phyloP scores from a whole-genome alignment of 345 rosid species.

The Salix arbutifolia region DNA sequence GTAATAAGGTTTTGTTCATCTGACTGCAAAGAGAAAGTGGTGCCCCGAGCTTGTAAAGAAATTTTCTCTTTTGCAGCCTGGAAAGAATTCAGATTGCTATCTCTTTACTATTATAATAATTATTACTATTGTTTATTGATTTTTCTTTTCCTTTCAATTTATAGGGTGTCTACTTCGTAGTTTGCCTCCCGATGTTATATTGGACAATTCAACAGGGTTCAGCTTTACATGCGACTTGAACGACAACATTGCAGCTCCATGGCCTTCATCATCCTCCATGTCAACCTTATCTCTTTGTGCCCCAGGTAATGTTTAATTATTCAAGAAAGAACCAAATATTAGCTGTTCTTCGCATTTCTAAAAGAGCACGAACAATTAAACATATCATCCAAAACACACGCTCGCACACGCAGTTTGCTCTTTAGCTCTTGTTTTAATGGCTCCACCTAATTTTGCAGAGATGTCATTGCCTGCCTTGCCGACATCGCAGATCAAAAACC shows the following conservation, averaged over 20 bases:
- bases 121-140: background rate
- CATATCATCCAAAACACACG: background rate
- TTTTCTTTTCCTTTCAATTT: constrained; percentile 18
- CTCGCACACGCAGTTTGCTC: no score
- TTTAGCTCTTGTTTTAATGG: no score
- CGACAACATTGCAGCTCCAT: constrained; percentile 94
- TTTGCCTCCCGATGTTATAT: constrained; percentile 69
- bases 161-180: constrained; percentile 88
- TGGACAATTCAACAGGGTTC: constrained; percentile 82
- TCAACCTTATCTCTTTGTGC: constrained; percentile 88
- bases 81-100: background rate
- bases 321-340: no score
- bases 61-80: background rate
- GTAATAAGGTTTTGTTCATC: background rate
- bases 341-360: no score
- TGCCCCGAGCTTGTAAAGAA: constrained; percentile 5
- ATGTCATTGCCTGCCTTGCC: constrained; percentile 97
- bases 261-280: constrained; percentile 88
- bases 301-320: constrained; percentile 50
- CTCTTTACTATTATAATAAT: no score
- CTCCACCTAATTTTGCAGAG: constrained; percentile 50
- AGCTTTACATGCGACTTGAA: constrained; percentile 93
- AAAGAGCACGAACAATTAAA: no score
- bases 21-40: background rate
- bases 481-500: constrained; percentile 68